Conservation (phyloP, 306 rosid species). For the Lathyrus oleraceus region DNA sequence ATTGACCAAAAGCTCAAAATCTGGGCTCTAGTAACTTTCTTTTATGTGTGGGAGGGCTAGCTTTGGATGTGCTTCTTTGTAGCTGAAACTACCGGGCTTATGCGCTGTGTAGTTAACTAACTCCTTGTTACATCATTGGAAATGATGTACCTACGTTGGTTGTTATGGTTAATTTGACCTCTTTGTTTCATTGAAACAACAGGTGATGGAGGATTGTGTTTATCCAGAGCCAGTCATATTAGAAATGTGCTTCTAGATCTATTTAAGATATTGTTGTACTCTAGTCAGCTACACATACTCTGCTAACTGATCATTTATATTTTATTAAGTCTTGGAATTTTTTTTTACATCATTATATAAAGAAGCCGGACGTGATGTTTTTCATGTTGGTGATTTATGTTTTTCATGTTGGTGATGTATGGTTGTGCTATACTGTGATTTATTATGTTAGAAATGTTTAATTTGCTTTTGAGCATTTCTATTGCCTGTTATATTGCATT, state of each 20-base stretch:
- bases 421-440: not conserved
- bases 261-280: not conserved
- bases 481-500: conserved; percentile 4
- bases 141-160: conserved; percentile 2
- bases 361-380: not conserved
- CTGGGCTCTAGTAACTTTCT: not conserved
- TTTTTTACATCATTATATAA: not conserved
- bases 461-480: conserved; percentile 3
- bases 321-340: no score
- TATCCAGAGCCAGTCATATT: not conserved
- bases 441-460: not conserved
- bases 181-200: conserved; percentile 12
- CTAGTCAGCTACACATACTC: not conserved
- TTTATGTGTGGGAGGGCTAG: not conserved
- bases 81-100: not conserved
- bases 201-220: conserved; percentile 4
- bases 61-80: not conserved
- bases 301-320: not conserved
- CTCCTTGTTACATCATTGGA: not conserved
- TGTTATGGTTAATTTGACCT: not conserved
- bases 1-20: not conserved
- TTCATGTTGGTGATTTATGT: not conserved
- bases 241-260: not conserved
- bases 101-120: not conserved
- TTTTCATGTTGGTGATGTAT: conserved; percentile 5